phyloP scores from a whole-genome alignment of 2,329 filamentous ascomycete genomes.

The Talaromyces sp. region DNA sequence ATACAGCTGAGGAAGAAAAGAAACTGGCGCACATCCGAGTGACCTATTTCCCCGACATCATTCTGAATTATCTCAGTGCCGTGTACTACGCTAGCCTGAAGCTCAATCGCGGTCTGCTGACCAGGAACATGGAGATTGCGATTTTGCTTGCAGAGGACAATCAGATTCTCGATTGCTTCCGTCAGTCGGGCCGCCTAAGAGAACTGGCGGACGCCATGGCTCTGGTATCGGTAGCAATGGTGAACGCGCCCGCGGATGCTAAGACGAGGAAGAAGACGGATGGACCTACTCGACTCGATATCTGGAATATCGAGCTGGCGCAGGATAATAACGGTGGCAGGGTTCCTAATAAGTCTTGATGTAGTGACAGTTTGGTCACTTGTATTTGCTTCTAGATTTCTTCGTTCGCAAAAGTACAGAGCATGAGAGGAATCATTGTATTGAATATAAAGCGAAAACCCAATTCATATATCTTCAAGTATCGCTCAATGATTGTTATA shows the following conservation, averaged over 20 bases:
- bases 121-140: constrained; percentile 84
- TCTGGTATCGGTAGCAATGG: constrained; percentile 68
- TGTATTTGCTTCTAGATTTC: background rate
- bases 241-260: constrained; percentile 47
- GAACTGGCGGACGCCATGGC: constrained; percentile 77
- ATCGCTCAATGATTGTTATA: background rate
- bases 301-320: constrained; percentile 39
- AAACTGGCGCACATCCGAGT: constrained; percentile 62
- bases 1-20: constrained; percentile 53
- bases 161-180: constrained; percentile 63
- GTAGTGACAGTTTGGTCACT: background rate
- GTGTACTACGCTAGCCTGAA: constrained; percentile 75
- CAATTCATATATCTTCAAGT: background rate
- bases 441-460: background rate
- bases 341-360: background rate
- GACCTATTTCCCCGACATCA: constrained; percentile 78
- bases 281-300: constrained; percentile 33
- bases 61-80: constrained; percentile 78
- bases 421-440: background rate
- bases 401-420: background rate
- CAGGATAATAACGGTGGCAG: constrained; percentile 24
- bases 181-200: constrained; percentile 64
- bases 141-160: constrained; percentile 70
- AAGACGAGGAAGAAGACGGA: constrained; percentile 40
- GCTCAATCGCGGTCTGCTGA: constrained; percentile 70